These are phyloP conservation scores for Solanum corneliomulleri DNA, from an alignment of 257 asterid genomes.

Conservation along the genomic window DNA sequence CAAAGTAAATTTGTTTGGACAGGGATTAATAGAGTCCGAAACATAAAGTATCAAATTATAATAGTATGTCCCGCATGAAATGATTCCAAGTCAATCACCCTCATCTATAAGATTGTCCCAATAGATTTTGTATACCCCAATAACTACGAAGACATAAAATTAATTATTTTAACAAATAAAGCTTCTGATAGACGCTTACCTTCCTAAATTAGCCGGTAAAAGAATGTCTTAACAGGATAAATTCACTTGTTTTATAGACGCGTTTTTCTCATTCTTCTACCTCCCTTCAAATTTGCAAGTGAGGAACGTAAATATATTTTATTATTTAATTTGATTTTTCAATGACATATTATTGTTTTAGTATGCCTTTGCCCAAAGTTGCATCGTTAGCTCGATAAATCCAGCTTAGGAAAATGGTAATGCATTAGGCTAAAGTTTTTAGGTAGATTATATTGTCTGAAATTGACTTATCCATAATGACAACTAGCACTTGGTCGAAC, in stretches of 20 bases:
- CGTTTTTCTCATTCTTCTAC: too few species aligned
- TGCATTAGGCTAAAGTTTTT: neutral
- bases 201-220: neutral
- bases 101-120: neutral
- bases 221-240: too few species aligned
- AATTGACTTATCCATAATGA: neutral
- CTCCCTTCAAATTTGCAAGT: too few species aligned
- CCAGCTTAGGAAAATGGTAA: neutral
- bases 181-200: neutral
- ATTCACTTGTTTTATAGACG: too few species aligned
- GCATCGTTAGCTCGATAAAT: neutral
- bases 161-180: neutral
- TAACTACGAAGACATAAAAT: neutral
- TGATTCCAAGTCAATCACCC: neutral
- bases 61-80: neutral
- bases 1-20: neutral
- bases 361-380: neutral
- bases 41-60: neutral
- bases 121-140: neutral
- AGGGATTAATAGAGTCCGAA: neutral
- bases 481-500: neutral
- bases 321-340: neutral
- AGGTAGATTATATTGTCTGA: neutral
- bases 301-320: neutral
- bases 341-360: too few species aligned